Evolutionary conservation across 148 eudicot species (phyloP).

Genomic region (Silene conica): DNA sequence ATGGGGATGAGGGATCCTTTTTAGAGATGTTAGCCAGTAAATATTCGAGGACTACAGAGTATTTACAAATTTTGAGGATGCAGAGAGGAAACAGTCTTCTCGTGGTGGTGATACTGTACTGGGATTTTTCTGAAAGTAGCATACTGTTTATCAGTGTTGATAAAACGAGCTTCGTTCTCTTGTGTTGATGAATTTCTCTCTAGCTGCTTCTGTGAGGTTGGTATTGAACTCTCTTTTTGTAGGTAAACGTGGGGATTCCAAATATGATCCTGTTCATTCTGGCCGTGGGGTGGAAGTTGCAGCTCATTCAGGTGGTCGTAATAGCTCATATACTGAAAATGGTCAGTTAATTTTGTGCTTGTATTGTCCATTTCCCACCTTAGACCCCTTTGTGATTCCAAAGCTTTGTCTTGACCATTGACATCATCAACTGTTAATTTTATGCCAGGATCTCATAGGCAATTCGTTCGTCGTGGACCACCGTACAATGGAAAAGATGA

Average conservation of each 20-base stretch:
- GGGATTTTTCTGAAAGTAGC: no score
- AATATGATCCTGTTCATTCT: conserved; percentile 34
- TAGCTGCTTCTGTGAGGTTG: background rate
- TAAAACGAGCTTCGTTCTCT: background rate
- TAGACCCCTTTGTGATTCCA: conserved; percentile 3
- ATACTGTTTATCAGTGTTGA: no score
- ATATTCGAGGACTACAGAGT: background rate
- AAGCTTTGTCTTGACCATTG: background rate
- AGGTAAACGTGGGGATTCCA: conserved; percentile 48
- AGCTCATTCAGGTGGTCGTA: conserved; percentile 40
- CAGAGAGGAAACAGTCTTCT: background rate
- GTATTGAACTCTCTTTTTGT: background rate
- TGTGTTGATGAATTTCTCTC: background rate
- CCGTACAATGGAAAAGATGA: conserved; percentile 56
- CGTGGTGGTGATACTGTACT: background rate
- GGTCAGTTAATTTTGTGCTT: conserved; percentile 31
- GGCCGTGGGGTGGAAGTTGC: conserved; percentile 35
- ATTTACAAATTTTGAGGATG: no score
- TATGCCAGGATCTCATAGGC: conserved; percentile 60
- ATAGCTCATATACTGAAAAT: conserved; percentile 40
- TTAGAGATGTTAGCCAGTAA: background rate
- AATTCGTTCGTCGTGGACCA: conserved; percentile 64
- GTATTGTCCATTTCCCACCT: background rate
- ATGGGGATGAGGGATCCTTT: no score
- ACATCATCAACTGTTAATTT: conserved; percentile 10